phyloP scores from a whole-genome alignment of 108 stramenopile genomes.

The Fragilariopsis cylindrus region DNA sequence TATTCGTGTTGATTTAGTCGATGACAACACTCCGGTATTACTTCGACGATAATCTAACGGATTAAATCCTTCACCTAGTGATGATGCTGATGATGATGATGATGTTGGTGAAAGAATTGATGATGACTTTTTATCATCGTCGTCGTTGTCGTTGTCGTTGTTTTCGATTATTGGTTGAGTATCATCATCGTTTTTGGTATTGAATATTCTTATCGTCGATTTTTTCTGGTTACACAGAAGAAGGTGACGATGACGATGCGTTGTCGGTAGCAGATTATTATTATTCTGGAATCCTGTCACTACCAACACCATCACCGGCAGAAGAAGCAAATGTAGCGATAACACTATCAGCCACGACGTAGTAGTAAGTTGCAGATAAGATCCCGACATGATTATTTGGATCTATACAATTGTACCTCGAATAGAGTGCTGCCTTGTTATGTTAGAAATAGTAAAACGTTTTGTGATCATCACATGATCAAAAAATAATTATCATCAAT shows the following conservation, averaged over 20 bases:
- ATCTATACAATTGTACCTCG: too few species aligned
- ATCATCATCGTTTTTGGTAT: not conserved
- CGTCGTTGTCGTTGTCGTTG: not conserved
- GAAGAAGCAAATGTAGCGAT: slow-evolving; percentile 1
- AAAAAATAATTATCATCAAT: too few species aligned
- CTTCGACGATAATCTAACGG: not conserved
- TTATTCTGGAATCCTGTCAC: slow-evolving; percentile 4
- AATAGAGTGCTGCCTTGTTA: too few species aligned
- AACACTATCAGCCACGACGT: not conserved
- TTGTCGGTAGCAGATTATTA: not conserved
- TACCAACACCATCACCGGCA: not conserved
- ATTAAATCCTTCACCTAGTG: slow-evolving; percentile 11
- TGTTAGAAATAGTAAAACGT: too few species aligned
- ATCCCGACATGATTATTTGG: too few species aligned
- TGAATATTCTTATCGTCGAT: not conserved
- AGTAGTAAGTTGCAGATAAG: too few species aligned
- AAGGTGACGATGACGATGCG: not conserved
- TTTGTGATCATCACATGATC: too few species aligned
- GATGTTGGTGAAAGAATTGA: not conserved
- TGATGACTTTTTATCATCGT: not conserved
- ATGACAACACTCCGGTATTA: not conserved
- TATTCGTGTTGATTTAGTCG: not conserved
- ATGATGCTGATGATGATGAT: not conserved
- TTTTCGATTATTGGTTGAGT: not conserved
- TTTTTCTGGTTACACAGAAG: not conserved